Evolutionary conservation across 2,329 filamentous ascomycete species (phyloP), one percentile per base, ranked within the genome.

Genomic region (Hymenoscyphus occultus): DNA sequence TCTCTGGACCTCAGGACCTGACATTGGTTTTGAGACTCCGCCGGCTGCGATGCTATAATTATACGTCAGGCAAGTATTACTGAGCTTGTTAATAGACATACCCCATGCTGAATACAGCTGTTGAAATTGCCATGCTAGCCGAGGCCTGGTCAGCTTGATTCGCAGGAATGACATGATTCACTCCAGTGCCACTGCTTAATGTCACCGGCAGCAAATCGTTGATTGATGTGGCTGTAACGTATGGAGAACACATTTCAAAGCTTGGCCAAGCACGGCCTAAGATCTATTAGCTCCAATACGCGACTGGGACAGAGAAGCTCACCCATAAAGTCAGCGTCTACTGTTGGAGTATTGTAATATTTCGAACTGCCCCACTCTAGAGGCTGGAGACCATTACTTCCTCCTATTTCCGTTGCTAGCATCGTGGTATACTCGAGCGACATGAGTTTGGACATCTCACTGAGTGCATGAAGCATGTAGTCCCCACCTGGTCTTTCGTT

Each of bases 261-360:
- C 77, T 80, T 2, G 80, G 80, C 68, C 80, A 81, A 5, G 80
- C 80, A 42, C 79, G 73, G 3, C 79, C 79, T 51, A 28, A 13
- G 6, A 7, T 28, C 1, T 51, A 9, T 51, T 51, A 51, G 45
- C 45, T 22, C 9, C 10, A 19, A 22, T n/a, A 48, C 19, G 19
- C 19, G 19, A 22, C 7, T 1, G 9, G 7, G 10, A 51, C 5
- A 22, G 19, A 10, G 7, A 22, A 22, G 22, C n/a, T 22, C 1
- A 51, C 45, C 45, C 79, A 82, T 81, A 69, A 75, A 79, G 65
- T 81, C 80, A 2, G 74, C 79, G 64, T 82, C 80, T 14, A 81
- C 74, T 6, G 78, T 76, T 9, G 79, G 77, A 12, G 57, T 75
- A 45, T 65, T 80, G 68, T 56, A 74, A 74, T n/a, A 70, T 65